Percentiles rank a stretch among this genome's conserved stretches.
phyloP scores from a whole-genome alignment of 345 rosid species.

The Limnanthes douglasii region DNA sequence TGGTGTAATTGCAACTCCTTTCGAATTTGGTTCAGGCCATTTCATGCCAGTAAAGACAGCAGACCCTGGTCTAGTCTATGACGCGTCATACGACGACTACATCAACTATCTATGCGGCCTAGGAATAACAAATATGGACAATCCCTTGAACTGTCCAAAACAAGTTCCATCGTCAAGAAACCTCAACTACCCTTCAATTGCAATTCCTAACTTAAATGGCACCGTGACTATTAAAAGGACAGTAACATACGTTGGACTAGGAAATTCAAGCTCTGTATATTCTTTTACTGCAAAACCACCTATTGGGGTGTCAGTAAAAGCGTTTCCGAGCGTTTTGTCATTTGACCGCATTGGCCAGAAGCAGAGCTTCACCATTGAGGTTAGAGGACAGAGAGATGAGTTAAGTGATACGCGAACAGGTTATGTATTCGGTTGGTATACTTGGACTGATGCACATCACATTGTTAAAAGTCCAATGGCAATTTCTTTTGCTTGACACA shows the following conservation, averaged over 20 bases:
- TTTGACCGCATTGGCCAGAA: slow-evolving; percentile 33
- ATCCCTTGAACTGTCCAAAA: slow-evolving; percentile 27
- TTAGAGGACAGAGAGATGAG: slow-evolving; percentile 7
- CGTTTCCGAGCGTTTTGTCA: slow-evolving; percentile 27
- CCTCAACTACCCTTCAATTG: slow-evolving; percentile 58
- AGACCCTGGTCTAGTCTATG: slow-evolving; percentile 78
- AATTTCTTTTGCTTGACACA: slow-evolving; percentile 29
- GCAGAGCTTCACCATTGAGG: slow-evolving; percentile 32
- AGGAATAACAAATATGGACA: slow-evolving; percentile 7
- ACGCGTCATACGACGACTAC: slow-evolving; percentile 44
- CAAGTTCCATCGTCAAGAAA: slow-evolving; percentile 13
- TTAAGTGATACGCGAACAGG: slow-evolving; percentile 9
- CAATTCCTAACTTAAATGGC: slow-evolving; percentile 26
- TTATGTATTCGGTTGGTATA: slow-evolving; percentile 65
- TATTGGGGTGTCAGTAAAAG: slow-evolving; percentile 22
- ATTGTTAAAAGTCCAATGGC: slow-evolving; percentile 60
- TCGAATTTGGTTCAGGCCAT: slow-evolving; percentile 55
- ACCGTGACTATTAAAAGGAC: slow-evolving; percentile 27
- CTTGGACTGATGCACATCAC: slow-evolving; percentile 43
- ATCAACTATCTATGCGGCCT: slow-evolving; percentile 38
- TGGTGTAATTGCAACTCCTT: slow-evolving; percentile 37
- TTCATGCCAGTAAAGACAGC: slow-evolving; percentile 41
- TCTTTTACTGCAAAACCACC: slow-evolving; percentile 27
- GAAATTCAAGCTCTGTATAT: slow-evolving; percentile 22
- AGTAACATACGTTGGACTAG: slow-evolving; percentile 59